Base-by-base conservation (phyloP, 2,329 filamentous ascomycete species). In the Biscogniauxia mediterranea region DNA sequence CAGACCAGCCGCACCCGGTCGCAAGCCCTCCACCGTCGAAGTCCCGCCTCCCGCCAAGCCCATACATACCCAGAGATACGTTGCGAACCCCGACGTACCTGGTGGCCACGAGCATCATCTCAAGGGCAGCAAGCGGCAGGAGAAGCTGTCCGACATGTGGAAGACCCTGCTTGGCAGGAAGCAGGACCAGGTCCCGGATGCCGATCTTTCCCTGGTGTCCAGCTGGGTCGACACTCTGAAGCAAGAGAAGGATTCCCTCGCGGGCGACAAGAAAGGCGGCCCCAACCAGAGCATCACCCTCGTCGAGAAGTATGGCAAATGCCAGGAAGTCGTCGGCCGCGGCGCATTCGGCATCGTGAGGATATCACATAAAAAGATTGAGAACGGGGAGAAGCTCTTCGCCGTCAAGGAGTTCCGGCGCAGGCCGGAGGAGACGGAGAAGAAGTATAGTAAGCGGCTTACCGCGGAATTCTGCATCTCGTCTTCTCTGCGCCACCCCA, bases 381-480 rank as follows among this genome's bases (percentile, higher is more conserved):
- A 92, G 15, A 91, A 89, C 70, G 90, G 92, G 60, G 95, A 98
- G 78, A 93, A 96, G 79, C 84, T 99, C 9, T 99, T 95, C 73
- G 95, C 95, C 46, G 94, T 99, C 73, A 99, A 99, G 79, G 95
- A 99, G 77, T 99, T 99, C 79, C 92, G 94, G 61, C 90, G 94
- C 66, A 87, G 93, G 55, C 93, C 94, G 1, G 92, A 97, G 70
- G 95, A 99, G 78, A 96, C 92, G 15, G 89, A 93, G 69, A 97
- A 97, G 80, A 96, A 96, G 75, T 99, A 98, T 76, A 96, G 95
- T 82, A 99, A 98, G 76, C 90, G 95, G 25, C 83, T 99, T 57
- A 98, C 95, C 1, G 93, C 94, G 55, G 95, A 99, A 73, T 99
- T 99, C 76, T 98, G 95, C 79, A 98, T 99, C 69, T 98, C 95